Evolutionary conservation across 495 filamentous ascomycete genomes (phyloP).

Genomic region (Penicillium cataractarum): DNA sequence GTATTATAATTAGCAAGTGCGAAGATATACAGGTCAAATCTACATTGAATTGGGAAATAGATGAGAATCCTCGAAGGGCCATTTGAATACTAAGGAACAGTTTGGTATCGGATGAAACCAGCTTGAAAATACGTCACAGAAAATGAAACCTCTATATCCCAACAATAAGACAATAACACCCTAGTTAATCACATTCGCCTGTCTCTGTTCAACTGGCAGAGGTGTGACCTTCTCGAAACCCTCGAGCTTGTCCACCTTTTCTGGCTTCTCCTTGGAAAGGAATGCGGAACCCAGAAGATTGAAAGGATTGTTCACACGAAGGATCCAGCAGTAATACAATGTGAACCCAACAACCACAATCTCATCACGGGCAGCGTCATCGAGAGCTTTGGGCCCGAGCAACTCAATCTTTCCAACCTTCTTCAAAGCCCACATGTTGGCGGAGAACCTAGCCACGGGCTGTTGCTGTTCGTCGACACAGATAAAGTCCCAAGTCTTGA

Average conservation of each 20-base stretch:
- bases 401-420: conserved; percentile 27
- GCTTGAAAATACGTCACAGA: neutral
- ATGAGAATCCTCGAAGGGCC: neutral
- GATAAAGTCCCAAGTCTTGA: conserved; percentile 32
- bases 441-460: conserved; percentile 22
- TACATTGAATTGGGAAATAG: neutral
- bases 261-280: conserved; percentile 11
- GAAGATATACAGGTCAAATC: too few species aligned
- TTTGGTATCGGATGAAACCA: neutral
- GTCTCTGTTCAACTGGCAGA: neutral
- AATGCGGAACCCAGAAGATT: conserved; percentile 20
- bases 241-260: neutral
- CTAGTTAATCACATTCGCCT: neutral
- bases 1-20: too few species aligned
- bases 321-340: conserved; percentile 21
- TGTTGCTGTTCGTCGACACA: conserved; percentile 25
- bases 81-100: neutral
- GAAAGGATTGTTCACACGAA: conserved; percentile 17
- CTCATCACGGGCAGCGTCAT: conserved; percentile 25
- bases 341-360: conserved; percentile 31
- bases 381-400: conserved; percentile 18
- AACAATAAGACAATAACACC: neutral
- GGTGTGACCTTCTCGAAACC: neutral
- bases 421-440: conserved; percentile 28
- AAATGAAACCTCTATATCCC: neutral